Base-by-base conservation (phyloP, 768 basidiomycete species). In the Pleurotus citrinopileatus region DNA sequence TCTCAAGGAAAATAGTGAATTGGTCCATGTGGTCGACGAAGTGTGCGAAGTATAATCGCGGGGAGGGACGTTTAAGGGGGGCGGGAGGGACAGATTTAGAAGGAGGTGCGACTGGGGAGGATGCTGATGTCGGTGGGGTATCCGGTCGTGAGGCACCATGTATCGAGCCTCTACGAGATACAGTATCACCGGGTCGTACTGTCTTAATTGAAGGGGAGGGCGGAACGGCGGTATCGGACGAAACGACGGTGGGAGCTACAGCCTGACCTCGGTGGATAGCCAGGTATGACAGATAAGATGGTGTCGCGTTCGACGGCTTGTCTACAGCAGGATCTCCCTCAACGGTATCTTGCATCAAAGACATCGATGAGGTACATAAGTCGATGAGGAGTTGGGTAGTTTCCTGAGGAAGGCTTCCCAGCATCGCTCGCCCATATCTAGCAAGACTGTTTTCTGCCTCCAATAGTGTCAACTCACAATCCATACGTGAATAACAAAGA, bases 381-480 rank as follows among this genome's bases (percentile, higher is more conserved):
- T 98, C 95, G 48, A 96, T 92, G 4, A 98, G 79, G 0, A 99
- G 77, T 52, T 89, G 82, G 0, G 96, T 98, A 0, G 95, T 95
- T 63, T 93, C 92, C 55, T 87, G 80, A 0, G 96, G 94, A 3
- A 94, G 79, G 42, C 82, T 84, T 4, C 82, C 81, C 0, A 99
- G 77, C 73, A 99, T 79, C 0, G 87, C 88, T 4, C 90, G 84
- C 2, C 95, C 96, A 64, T 98, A 97, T 37, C 90, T 77, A 4
- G 90, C 85, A 13, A 98, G 72, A 63, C 93, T 92, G 42, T 80
- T 87, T 67, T 94, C 91, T 0, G 93, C 90, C 94, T 91, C 55
- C 19, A 15, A 42, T 37, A 42, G 19, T n/a, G 20, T 42, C 42
- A 45, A 4, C 45, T 53, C 15, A 13, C 28, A 32, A 19, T 22